Conservation (phyloP, 176 grass and related monocot genomes). For the Oryza glumipatula region DNA sequence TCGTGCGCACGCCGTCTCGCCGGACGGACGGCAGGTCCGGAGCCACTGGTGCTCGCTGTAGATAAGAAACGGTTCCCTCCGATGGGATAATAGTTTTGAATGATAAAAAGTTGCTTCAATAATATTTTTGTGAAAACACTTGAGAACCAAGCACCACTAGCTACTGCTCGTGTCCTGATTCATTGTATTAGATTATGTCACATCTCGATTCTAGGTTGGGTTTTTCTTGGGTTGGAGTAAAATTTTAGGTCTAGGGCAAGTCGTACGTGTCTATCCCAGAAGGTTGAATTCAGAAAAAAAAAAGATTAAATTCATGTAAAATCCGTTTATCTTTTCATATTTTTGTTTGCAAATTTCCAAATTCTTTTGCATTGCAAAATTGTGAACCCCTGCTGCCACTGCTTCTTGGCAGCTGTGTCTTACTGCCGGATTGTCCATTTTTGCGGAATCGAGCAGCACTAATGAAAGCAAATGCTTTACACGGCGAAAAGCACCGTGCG, state of each 20-base stretch:
- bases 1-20: background rate
- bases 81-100: too few species aligned
- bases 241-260: too few species aligned
- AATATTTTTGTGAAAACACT: too few species aligned
- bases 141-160: too few species aligned
- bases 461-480: slow-evolving; percentile 28
- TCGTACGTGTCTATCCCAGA: background rate
- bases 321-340: background rate
- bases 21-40: background rate
- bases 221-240: too few species aligned
- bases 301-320: background rate
- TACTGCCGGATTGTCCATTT: background rate
- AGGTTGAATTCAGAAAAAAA: background rate
- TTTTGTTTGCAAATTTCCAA: background rate
- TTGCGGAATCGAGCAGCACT: slow-evolving; percentile 25
- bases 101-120: too few species aligned
- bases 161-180: too few species aligned
- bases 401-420: background rate
- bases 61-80: background rate
- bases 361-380: background rate
- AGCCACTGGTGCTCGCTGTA: background rate
- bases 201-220: too few species aligned
- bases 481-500: slow-evolving; percentile 14
- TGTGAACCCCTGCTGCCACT: background rate
- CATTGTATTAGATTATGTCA: too few species aligned